Conservation (phyloP, 306 rosid species). For the Pachyrhizus erosus region DNA sequence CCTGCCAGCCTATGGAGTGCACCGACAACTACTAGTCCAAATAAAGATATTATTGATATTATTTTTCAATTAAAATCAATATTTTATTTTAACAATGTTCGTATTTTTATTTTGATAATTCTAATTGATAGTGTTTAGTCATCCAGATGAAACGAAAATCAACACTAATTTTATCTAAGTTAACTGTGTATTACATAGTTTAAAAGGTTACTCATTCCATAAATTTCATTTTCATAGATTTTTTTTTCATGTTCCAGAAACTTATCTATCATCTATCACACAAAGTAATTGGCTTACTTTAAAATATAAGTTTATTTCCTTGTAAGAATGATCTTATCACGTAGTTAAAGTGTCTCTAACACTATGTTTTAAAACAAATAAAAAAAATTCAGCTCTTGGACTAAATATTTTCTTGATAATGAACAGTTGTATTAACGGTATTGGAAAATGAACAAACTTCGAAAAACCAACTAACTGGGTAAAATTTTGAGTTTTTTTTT, state of each 20-base stretch:
- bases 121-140: background rate
- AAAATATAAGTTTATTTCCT: background rate
- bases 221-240: background rate
- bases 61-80: too few relatives aligned
- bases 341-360: background rate
- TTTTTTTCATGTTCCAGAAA: background rate
- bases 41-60: background rate
- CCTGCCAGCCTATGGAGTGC: background rate
- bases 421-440: background rate
- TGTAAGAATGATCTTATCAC: background rate
- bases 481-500: background rate
- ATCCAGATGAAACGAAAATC: background rate
- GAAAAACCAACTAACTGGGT: too few relatives aligned
- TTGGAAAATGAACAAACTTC: background rate
- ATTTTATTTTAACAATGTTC: background rate
- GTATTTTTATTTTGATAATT: background rate
- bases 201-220: background rate
- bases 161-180: background rate
- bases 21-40: background rate
- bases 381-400: background rate
- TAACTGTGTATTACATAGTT: background rate
- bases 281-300: background rate
- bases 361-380: background rate
- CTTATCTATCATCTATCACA: background rate
- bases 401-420: background rate